Base-by-base conservation (phyloP, 1,284 basidiomycete genomes). In the Xerocomus nothofagi region DNA sequence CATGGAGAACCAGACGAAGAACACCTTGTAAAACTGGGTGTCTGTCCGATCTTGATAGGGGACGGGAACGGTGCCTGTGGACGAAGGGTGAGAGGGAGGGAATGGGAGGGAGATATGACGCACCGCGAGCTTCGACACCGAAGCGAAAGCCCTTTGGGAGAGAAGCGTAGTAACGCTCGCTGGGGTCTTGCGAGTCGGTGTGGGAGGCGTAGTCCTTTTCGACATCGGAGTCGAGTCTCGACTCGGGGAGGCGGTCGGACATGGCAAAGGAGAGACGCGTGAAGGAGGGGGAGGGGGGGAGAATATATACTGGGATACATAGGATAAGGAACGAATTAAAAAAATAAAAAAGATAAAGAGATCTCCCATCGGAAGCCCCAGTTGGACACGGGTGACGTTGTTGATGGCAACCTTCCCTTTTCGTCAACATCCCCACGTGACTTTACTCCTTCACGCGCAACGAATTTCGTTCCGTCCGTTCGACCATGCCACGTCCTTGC, bases 1-100 rank as follows among this genome's bases (percentile, higher is more conserved):
- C 50, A 77, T 73, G 0, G 88, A 81, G 51, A 88, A 76, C 83
- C 84, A 90, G 18, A 90, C 73, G 65, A 86, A 88, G 71, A 90
- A 89, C 9, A 88, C 76, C 56, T 88, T 87, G 68, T 72, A 78
- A 65, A 79, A 86, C 47, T 85, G 80, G 2, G 72, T 79, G 58
- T 86, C 85, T 7, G 71, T 80, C 17, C 85, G 74, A 43, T 85
- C 71, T 26, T 72, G 68, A 5, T 68, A 50, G 0, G 75, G 62
- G 0, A 82, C 77, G 1, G 82, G 82, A 23, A 72, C 66, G 27
- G 78, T 82, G 0, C 81, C 81, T 81, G 47, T 9, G 38, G 14
- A 11, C 2, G 43, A 1, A 9, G 30, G 23, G 46, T 50, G 42
- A 46, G 44, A 7, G 26, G 8, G 20, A 15, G 1, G 24, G 15